These are phyloP conservation scores for Zanthoxylum bungeanum DNA, from an alignment of 345 rosid genomes.

Conservation along the genomic window DNA sequence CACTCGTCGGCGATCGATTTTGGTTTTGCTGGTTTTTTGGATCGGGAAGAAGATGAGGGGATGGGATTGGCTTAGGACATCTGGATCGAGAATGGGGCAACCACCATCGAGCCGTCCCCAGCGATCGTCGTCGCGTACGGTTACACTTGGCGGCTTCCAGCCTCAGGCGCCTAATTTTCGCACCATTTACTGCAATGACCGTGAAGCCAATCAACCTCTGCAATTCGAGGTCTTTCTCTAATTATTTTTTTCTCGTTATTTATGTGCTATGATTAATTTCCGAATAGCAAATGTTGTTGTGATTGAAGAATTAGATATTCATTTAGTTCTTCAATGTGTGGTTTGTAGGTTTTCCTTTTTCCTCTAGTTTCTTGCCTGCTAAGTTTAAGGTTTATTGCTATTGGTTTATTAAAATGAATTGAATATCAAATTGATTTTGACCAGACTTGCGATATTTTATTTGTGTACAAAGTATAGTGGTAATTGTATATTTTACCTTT, in stretches of 20 bases:
- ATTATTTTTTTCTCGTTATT: background rate
- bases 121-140: constrained; percentile 54
- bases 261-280: background rate
- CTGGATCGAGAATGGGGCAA: constrained; percentile 39
- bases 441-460: background rate
- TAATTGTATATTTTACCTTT: background rate
- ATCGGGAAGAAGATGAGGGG: constrained; percentile 54
- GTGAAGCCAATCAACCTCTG: constrained; percentile 79
- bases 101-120: constrained; percentile 38
- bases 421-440: background rate
- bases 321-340: background rate
- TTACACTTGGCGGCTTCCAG: constrained; percentile 86
- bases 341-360: background rate
- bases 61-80: constrained; percentile 58
- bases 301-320: background rate
- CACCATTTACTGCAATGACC: constrained; percentile 90
- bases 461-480: background rate
- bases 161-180: constrained; percentile 97
- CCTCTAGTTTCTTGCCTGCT: background rate
- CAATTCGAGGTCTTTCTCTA: constrained; percentile 63
- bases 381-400: background rate
- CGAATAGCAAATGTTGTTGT: background rate
- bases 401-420: background rate
- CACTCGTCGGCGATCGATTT: background rate
- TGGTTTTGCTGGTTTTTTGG: constrained; percentile 9